Base-by-base conservation (phyloP, 257 asterid species). In the Leptodermis oblonga region DNA sequence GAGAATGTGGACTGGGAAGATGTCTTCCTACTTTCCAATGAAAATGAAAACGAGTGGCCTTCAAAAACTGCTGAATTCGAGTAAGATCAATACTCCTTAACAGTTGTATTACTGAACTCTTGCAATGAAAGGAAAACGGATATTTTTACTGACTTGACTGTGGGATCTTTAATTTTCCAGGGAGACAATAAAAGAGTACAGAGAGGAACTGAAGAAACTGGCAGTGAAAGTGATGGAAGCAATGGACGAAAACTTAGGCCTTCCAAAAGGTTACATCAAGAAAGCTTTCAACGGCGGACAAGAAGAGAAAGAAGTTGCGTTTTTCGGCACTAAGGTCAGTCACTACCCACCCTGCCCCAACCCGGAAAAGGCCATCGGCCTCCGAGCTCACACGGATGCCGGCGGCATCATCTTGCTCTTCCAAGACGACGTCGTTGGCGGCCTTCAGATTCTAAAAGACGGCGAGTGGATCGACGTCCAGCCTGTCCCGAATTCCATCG, bases 361-460 rank as follows among this genome's bases (percentile, higher is more conserved):
- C 63, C 96, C 97, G 0, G 87, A 89, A 1, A 86, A 63, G 70
- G 84, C 84, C 7, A 84, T 65, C 23, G 97, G 92, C 30, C 91
- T 91, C 20, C 82, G 97, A 37, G 96, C 97, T 60, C 97, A 91
- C 88, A 91, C 97, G 1, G 96, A 91, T 34, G 97, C 97, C 0
- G 96, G 97, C 9, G 97, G 97, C 4, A 86, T 91, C 1, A 79
- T 91, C 84, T 56, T 91, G 3, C 96, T 91, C 31, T 91, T 80
- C 81, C 97, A 91, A 58, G 96, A 91, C 22, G 97, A 87, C 31
- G 82, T 77, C 55, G 88, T 87, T 4, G 78, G 68, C 9, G 97
- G 96, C 18, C 95, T 91, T 2, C 93, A 91, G 69, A 87, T 91
- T 63, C 76, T 91, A 42, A 91, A 91, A 68, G 91, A 86, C 17